Evolutionary conservation across 2,329 filamentous ascomycete species (phyloP).

Genomic region (Magnaporthiopsis incrustans): DNA sequence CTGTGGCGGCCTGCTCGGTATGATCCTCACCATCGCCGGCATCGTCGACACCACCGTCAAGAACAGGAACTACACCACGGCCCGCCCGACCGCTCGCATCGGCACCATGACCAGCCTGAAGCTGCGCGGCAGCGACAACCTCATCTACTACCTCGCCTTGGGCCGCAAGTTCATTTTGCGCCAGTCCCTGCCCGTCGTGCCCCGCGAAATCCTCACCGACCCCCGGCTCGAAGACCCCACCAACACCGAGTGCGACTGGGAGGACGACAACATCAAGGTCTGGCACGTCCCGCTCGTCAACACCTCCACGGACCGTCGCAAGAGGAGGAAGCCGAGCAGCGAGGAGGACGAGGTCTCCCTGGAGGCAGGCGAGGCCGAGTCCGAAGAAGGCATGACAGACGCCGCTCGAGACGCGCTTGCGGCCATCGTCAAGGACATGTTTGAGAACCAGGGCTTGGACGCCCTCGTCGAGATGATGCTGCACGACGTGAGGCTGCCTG

Average conservation of each 20-base stretch:
- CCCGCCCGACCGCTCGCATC: background rate
- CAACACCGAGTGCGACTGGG: conserved; percentile 39
- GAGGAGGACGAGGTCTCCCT: conserved; percentile 20
- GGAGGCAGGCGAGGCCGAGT: conserved; percentile 10
- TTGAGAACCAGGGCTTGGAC: conserved; percentile 62
- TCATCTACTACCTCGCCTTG: conserved; percentile 74
- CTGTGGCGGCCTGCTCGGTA: conserved; percentile 74
- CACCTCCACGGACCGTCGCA: conserved; percentile 39
- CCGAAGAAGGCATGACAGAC: conserved; percentile 19
- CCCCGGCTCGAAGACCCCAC: conserved; percentile 21
- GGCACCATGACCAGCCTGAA: conserved; percentile 34
- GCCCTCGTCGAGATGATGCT: conserved; percentile 59
- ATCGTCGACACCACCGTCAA: conserved; percentile 18
- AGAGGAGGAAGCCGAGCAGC: conserved; percentile 18
- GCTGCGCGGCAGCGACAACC: conserved; percentile 75
- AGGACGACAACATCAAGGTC: conserved; percentile 68
- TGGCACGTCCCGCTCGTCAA: conserved; percentile 57
- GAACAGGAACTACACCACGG: conserved; percentile 3
- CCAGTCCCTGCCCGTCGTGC: conserved; percentile 65
- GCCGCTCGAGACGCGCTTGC: conserved; percentile 42
- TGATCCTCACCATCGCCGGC: conserved; percentile 79
- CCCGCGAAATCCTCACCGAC: conserved; percentile 56
- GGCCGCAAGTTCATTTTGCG: conserved; percentile 79
- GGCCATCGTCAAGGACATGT: conserved; percentile 66
- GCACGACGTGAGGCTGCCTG: conserved; percentile 57